A percentile compares a stretch with the other conserved stretches of the same genome.
Conservation (phyloP, 116 monocot genomes). For the Phalaenopsis hybrid region DNA sequence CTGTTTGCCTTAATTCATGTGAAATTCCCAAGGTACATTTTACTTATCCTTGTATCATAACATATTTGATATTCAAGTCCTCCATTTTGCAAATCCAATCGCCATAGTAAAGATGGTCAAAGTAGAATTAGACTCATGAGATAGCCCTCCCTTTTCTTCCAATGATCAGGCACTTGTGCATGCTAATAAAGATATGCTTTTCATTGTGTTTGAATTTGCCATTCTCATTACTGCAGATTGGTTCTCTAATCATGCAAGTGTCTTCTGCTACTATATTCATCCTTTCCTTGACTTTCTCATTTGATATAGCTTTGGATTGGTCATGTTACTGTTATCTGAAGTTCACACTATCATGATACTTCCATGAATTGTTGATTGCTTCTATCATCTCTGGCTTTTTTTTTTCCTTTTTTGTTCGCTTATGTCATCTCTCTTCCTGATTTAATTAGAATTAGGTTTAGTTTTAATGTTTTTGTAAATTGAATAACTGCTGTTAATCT, state of each 20-base stretch:
- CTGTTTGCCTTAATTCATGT: slow-evolving; percentile 59
- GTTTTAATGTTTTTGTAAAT: not conserved
- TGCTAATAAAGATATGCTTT: not conserved
- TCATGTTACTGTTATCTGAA: not conserved
- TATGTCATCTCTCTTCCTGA: not conserved
- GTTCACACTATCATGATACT: not conserved
- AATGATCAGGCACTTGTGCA: too few species aligned
- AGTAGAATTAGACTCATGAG: not conserved
- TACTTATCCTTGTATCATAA: not conserved
- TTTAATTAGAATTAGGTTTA: not conserved
- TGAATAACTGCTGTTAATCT: not conserved
- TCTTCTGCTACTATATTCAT: not conserved
- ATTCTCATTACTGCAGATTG: not conserved
- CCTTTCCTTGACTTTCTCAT: not conserved
- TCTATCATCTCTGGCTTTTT: not conserved
- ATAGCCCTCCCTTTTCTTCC: not conserved
- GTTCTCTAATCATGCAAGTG: not conserved
- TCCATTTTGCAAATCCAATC: not conserved
- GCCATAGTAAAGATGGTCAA: not conserved
- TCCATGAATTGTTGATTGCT: not conserved
- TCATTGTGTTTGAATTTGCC: not conserved
- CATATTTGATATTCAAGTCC: not conserved
- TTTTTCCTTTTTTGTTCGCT: not conserved
- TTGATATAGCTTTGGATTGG: not conserved
- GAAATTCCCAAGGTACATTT: slow-evolving; percentile 53